These are phyloP conservation scores for Leishmania turanica DNA, from an alignment of 208 protist genomes.

Conservation along the genomic window DNA sequence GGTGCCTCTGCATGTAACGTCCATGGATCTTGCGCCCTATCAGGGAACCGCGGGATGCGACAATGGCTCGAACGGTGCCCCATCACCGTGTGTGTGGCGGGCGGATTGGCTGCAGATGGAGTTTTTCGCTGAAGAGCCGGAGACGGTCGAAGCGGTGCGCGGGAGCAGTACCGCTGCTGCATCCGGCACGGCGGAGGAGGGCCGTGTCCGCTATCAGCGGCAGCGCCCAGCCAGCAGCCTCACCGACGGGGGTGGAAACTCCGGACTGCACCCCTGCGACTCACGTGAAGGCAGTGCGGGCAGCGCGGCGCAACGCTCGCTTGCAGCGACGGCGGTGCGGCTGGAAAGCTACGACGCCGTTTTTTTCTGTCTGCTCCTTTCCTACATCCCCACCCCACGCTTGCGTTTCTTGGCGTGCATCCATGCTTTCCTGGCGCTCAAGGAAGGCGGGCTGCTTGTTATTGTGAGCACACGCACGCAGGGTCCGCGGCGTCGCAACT, in stretches of 20 bases:
- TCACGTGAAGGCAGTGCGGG: not conserved
- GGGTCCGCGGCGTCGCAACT: slow-evolving; percentile 51
- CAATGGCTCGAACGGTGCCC: not conserved
- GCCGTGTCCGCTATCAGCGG: slow-evolving; percentile 7
- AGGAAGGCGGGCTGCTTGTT: slow-evolving; percentile 73
- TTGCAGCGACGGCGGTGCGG: slow-evolving; percentile 14
- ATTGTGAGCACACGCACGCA: slow-evolving; percentile 88
- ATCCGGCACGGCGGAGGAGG: slow-evolving; percentile 12
- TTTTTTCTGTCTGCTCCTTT: slow-evolving; percentile 86
- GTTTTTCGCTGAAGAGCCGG: slow-evolving; percentile 35
- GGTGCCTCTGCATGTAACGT: slow-evolving; percentile 62
- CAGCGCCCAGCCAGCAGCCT: not conserved
- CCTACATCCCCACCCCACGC: slow-evolving; percentile 77
- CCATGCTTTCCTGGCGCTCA: slow-evolving; percentile 75
- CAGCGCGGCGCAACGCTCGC: not conserved
- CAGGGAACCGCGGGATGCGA: not conserved
- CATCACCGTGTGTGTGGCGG: slow-evolving; percentile 24
- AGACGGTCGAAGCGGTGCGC: not conserved
- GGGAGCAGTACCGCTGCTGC: not conserved
- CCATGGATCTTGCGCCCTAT: slow-evolving; percentile 72
- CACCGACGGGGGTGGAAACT: not conserved
- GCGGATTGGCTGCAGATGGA: slow-evolving; percentile 70
- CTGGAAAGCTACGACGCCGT: slow-evolving; percentile 66
- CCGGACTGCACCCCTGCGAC: not conserved
- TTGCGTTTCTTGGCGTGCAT: slow-evolving; percentile 80